Evolutionary conservation across 768 basidiomycete genomes (phyloP).

Genomic region (Neoboletus brunneissimus): DNA sequence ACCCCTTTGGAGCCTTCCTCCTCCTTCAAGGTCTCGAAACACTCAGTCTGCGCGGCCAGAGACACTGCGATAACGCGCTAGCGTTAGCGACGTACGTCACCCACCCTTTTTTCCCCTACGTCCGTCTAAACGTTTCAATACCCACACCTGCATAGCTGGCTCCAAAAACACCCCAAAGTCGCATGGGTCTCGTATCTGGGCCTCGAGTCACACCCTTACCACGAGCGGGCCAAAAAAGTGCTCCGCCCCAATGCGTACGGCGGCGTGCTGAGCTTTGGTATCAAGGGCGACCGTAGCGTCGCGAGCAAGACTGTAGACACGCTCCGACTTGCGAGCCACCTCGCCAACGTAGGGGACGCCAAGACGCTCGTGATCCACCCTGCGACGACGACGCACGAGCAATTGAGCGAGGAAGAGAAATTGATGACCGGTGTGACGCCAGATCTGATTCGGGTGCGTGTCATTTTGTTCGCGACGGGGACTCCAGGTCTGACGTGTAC

Average conservation of each 20-base stretch:
- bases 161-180: conserved; percentile 63
- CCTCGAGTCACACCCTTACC: conserved; percentile 55
- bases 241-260: conserved; percentile 57
- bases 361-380: conserved; percentile 66
- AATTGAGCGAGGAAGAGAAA: conserved; percentile 49
- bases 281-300: conserved; percentile 51
- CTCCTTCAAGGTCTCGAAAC: conserved; percentile 63
- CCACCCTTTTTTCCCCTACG: background rate
- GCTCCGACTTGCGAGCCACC: conserved; percentile 65
- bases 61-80: conserved; percentile 58
- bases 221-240: conserved; percentile 55
- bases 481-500: background rate
- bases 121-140: too few relatives aligned
- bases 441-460: conserved; percentile 54
- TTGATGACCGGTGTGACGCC: conserved; percentile 48
- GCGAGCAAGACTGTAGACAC: conserved; percentile 67
- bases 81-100: conserved; percentile 41
- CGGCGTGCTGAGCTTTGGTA: conserved; percentile 76
- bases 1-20: conserved; percentile 58
- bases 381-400: conserved; percentile 57
- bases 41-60: conserved; percentile 53
- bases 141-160: conserved; percentile 36
- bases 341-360: conserved; percentile 69
- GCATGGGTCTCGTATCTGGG: conserved; percentile 82
- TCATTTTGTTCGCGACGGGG: background rate